Evolutionary conservation across 2,329 filamentous ascomycete genomes (phyloP), one percentile per base, ranked within the genome.

Genomic region (Scortechinia acanthostroma): DNA sequence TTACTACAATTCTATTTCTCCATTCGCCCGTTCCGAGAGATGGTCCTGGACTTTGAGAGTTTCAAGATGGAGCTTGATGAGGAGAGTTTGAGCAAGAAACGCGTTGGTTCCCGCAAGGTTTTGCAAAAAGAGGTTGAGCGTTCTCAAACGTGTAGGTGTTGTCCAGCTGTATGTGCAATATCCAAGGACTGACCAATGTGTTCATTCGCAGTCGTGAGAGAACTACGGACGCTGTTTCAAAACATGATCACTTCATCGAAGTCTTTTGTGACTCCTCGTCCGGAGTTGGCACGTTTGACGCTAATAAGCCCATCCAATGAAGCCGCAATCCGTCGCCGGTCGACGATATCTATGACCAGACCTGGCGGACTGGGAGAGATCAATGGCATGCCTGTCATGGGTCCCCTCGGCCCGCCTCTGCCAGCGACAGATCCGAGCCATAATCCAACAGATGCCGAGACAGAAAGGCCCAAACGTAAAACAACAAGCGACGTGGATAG

Each of bases 1-100:
- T 76, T 98, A 43, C 72, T 98, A 6, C 93, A 98, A 55, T 97
- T 95, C 58, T 86, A 96, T 52, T 96, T 95, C 60, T 94, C 91
- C 0, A 79, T 97, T 46, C 84, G 82, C 49, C 82, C 88, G 2
- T 72, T 97, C 22, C 80, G 91, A 43, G 76, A 93, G 3, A 77
- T 96, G 51, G 82, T 96, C 2, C 70, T 94, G 47, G 72, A 88
- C 83, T 86, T 1, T n/a, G 25, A 30, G 25, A 30, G n/a, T 10
- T 30, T 30, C n/a, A 10, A 30, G n/a, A 30, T 30, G 25, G n/a
- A 30, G 10, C 25, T 30, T 30, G 25, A 30, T 30, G 25, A 10
- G n/a, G n/a, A 10, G n/a, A 30, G 25, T n/a, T n/a, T 30, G 10
- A n/a, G 10, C 10, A n/a, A 30, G n/a, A 30, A 30, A n/a, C 10